Evolutionary conservation across 257 asterid genomes (phyloP), one percentile per base, ranked within the genome.

Genomic region (Solanum chiquidenum): DNA sequence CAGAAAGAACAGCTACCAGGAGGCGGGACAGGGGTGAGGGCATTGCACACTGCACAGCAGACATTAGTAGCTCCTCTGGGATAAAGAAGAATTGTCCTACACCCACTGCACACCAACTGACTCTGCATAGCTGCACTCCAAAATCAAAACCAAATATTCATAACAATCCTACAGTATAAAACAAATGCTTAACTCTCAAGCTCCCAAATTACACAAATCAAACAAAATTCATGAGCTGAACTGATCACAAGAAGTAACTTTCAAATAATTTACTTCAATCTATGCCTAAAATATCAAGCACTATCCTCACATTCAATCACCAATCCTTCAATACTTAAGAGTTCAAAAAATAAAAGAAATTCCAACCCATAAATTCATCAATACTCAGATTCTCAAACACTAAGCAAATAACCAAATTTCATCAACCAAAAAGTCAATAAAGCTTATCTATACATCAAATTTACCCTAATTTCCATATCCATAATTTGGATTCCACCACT

Each of bases 51-150:
- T n/a, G 98, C 92, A 68, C 99, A 96, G 89, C 99, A 91, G 88
- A 96, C 98, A 83, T 91, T 95, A 86, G 96, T 9, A 86, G 98
- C 97, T 87, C 98, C 99, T 89, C 98, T 91, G 42, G 98, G 99
- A 88, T 94, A 96, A 84, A 94, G 91, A 88, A 96, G 96, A 62
- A 93, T 88, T 83, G 93, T 95, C 91, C 98, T 92, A 86, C 99
- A 96, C 87, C 99, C 98, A 83, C 88, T 90, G 91, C 99, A 96
- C 87, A 95, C 93, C 76, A 96, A 88, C 87, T 95, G 98, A 90
- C 90, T 93, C 95, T 94, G 98, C 98, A 96, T 96, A 87, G 89
- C 96, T 94, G 89, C 85, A 44, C 79, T 7, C 74, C 69, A 42
- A 64, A 72, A 89, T 44, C 25, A 79, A 79, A 79, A 79, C 62